phyloP scores from a whole-genome alignment of 441 rosid genomes.

The Arabidopsis lyrata region DNA sequence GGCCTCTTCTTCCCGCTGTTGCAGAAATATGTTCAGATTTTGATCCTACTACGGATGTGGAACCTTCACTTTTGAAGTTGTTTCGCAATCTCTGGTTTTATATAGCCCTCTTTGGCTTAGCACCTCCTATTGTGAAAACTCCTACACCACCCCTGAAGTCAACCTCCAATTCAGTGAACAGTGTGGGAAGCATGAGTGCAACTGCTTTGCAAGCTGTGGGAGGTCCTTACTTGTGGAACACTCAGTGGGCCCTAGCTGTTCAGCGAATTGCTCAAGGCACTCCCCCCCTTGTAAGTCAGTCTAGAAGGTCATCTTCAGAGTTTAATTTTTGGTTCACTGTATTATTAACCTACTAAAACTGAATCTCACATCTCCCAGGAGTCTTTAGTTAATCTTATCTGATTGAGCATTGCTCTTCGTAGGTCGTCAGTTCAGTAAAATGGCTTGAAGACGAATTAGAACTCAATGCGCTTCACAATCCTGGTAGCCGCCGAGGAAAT shows the following conservation, averaged over 20 bases:
- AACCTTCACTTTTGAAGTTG: slow-evolving; percentile 93
- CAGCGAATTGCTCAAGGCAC: slow-evolving; percentile 96
- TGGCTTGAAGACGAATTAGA: slow-evolving; percentile 99
- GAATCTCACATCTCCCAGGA: slow-evolving; percentile 13
- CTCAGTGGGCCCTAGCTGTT: slow-evolving; percentile 85
- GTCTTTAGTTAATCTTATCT: slow-evolving; percentile 23
- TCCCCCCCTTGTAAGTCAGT: slow-evolving; percentile 95
- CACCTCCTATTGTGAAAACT: slow-evolving; percentile 85
- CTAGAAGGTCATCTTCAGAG: slow-evolving; percentile 37
- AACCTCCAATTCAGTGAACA: slow-evolving; percentile 70
- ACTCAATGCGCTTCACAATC: slow-evolving; percentile 94
- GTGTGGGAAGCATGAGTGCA: slow-evolving; percentile 75
- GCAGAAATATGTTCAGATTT: slow-evolving; percentile 98
- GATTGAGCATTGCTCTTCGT: slow-evolving; percentile 38
- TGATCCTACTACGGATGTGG: slow-evolving; percentile 84
- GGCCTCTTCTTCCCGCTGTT: slow-evolving; percentile 97
- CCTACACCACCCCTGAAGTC: slow-evolving; percentile 66
- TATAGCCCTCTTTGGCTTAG: slow-evolving; percentile 95
- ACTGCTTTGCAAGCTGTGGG: slow-evolving; percentile 92
- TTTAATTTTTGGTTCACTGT: slow-evolving; percentile 31
- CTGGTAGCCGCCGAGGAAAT: slow-evolving; percentile 89
- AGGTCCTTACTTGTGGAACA: slow-evolving; percentile 98
- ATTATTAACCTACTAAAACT: neutral
- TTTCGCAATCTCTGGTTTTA: slow-evolving; percentile 99
- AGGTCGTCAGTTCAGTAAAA: slow-evolving; percentile 99